A percentile compares a stretch with the other conserved stretches of the same genome.
Evolutionary conservation across 2,329 filamentous ascomycete species (phyloP).

Genomic region (Beauveria sp.): DNA sequence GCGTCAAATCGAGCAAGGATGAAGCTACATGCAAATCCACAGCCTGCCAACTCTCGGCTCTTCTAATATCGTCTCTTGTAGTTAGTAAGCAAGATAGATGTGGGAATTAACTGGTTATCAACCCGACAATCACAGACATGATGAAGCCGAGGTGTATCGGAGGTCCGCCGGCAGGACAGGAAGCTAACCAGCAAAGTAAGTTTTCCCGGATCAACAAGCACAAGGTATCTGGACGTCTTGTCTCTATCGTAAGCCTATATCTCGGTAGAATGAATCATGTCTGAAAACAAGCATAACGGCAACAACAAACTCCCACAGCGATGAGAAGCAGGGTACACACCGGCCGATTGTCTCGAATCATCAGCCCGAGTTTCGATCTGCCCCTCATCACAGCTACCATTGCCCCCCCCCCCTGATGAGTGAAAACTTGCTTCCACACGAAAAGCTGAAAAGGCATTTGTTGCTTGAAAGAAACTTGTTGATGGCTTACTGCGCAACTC

Average conservation of each 20-base stretch:
- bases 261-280: background rate
- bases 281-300: conserved; percentile 1
- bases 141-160: background rate
- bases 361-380: background rate
- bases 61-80: too few relatives aligned
- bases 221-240: background rate
- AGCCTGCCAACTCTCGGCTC: background rate
- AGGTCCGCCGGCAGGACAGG: background rate
- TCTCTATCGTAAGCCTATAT: background rate
- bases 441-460: too few relatives aligned
- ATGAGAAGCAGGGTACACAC: background rate
- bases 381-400: background rate
- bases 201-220: background rate
- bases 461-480: too few relatives aligned
- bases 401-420: too few relatives aligned
- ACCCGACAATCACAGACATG: background rate
- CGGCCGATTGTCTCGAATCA: too few relatives aligned
- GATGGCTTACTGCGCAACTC: background rate
- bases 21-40: too few relatives aligned
- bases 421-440: too few relatives aligned
- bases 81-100: background rate
- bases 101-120: background rate
- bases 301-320: background rate
- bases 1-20: too few relatives aligned
- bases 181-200: too few relatives aligned